Conservation (phyloP, 768 basidiomycete species). For the Candolleomyces eurysporus region DNA sequence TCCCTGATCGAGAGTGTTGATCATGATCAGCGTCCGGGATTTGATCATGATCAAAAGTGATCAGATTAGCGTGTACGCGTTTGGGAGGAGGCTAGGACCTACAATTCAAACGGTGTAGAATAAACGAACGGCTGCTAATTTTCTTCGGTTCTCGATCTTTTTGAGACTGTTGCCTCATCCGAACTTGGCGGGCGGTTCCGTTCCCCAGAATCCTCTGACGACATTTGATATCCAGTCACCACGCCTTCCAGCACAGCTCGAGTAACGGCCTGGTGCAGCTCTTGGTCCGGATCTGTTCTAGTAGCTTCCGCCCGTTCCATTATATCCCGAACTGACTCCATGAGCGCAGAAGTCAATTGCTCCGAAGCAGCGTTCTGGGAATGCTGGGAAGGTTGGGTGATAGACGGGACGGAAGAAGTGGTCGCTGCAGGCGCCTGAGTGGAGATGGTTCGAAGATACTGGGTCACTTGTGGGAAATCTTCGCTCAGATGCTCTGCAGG, state of each 20-base stretch:
- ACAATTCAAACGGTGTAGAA: neutral
- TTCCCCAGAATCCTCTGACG: slow-evolving; percentile 20
- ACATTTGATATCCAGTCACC: slow-evolving; percentile 55
- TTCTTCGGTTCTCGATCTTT: slow-evolving; percentile 30
- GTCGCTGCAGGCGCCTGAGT: slow-evolving; percentile 22
- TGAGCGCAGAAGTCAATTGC: slow-evolving; percentile 61
- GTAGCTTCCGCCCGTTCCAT: slow-evolving; percentile 53
- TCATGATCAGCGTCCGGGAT: slow-evolving; percentile 21
- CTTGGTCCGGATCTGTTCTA: slow-evolving; percentile 66
- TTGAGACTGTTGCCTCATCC: slow-evolving; percentile 20
- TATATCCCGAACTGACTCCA: slow-evolving; percentile 65
- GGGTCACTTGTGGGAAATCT: slow-evolving; percentile 69
- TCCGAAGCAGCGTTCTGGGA: slow-evolving; percentile 70
- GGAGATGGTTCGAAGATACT: slow-evolving; percentile 50
- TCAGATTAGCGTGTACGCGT: slow-evolving; percentile 11
- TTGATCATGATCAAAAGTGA: slow-evolving; percentile 32
- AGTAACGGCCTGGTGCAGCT: slow-evolving; percentile 61
- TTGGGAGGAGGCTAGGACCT: neutral
- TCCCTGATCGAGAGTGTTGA: slow-evolving; percentile 12
- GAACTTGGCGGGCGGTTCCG: slow-evolving; percentile 9
- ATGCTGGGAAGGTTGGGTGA: slow-evolving; percentile 54
- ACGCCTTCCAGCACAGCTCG: slow-evolving; percentile 68
- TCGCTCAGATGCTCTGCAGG: slow-evolving; percentile 67
- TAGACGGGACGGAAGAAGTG: slow-evolving; percentile 14
- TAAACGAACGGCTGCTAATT: slow-evolving; percentile 3